Conservation (phyloP, 768 basidiomycete species). For the Omphalotus guepiniiformis region DNA sequence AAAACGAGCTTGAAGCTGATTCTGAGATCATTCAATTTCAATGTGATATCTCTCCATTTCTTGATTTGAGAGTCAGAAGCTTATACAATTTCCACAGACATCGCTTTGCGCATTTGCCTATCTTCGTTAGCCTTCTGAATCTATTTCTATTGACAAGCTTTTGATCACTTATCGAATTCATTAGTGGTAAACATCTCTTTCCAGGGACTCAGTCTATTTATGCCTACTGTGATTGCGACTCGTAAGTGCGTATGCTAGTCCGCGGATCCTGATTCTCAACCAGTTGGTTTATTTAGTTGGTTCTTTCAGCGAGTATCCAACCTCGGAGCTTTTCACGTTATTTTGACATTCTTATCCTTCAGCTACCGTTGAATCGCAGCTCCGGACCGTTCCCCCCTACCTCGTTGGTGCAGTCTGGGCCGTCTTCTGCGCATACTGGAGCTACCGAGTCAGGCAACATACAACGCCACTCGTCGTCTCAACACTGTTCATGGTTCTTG, state of each 20-base stretch:
- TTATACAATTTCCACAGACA: conserved; percentile 11
- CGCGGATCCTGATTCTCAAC: background rate
- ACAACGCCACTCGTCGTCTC: conserved; percentile 32
- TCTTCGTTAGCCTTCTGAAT: background rate
- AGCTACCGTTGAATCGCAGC: conserved; percentile 42
- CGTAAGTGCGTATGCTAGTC: conserved; percentile 25
- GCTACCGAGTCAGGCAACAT: conserved; percentile 33
- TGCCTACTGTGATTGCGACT: conserved; percentile 42
- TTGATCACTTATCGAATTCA: background rate
- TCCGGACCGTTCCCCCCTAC: conserved; percentile 47
- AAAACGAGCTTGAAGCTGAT: conserved; percentile 25
- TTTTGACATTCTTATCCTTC: background rate
- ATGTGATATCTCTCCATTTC: conserved; percentile 17
- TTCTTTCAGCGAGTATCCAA: conserved; percentile 26
- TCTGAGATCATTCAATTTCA: conserved; percentile 27
- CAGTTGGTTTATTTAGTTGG: conserved; percentile 23
- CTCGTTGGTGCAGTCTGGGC: conserved; percentile 39
- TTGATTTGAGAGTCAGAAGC: background rate
- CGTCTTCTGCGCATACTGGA: conserved; percentile 28
- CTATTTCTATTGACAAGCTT: background rate
- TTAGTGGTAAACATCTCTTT: conserved; percentile 37
- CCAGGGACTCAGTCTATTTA: conserved; percentile 40
- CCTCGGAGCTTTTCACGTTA: background rate
- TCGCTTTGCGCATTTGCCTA: conserved; percentile 19
- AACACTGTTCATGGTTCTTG: conserved; percentile 33